These are phyloP conservation scores for Aspergillus quadrilineatus DNA, from an alignment of 2,329 filamentous ascomycete species.

Conservation along the genomic window DNA sequence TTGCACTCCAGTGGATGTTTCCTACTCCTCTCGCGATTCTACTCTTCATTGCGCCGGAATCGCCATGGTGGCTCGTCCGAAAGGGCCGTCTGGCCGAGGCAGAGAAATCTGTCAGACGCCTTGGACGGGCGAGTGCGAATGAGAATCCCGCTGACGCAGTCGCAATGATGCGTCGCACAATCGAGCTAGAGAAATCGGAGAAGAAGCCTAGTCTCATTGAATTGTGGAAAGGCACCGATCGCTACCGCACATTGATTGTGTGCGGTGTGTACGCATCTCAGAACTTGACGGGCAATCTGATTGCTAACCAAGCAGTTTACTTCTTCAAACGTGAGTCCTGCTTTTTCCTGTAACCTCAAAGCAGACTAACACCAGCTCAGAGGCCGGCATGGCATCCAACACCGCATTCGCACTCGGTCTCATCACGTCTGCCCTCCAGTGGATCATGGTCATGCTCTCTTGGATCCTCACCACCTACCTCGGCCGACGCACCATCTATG, in stretches of 20 bases:
- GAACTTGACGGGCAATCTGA: conserved; percentile 61
- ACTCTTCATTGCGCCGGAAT: conserved; percentile 50
- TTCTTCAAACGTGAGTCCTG: conserved; percentile 51
- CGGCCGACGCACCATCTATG: conserved; percentile 64
- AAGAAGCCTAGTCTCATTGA: conserved; percentile 53
- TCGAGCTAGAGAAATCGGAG: conserved; percentile 22
- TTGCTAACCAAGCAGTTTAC: conserved; percentile 62
- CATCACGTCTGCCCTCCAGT: conserved; percentile 64
- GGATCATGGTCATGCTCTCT: conserved; percentile 63
- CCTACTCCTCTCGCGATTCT: conserved; percentile 56
- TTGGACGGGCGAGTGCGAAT: conserved; percentile 42
- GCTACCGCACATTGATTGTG: conserved; percentile 55
- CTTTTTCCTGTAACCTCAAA: conserved; percentile 14
- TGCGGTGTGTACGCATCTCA: conserved; percentile 60
- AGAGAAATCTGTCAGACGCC: conserved; percentile 49
- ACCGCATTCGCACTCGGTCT: conserved; percentile 62
- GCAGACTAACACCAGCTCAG: conserved; percentile 40
- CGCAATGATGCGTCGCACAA: conserved; percentile 60
- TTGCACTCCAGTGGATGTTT: conserved; percentile 61
- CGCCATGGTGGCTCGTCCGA: conserved; percentile 57
- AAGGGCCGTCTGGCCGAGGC: conserved; percentile 49
- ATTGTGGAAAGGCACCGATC: conserved; percentile 57
- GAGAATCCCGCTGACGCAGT: conserved; percentile 48
- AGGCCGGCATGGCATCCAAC: conserved; percentile 59
- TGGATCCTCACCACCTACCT: conserved; percentile 66